Evolutionary conservation across 2,329 filamentous ascomycete genomes (phyloP), one percentile per base, ranked within the genome.

Genomic region (Fusarium goolgardi): DNA sequence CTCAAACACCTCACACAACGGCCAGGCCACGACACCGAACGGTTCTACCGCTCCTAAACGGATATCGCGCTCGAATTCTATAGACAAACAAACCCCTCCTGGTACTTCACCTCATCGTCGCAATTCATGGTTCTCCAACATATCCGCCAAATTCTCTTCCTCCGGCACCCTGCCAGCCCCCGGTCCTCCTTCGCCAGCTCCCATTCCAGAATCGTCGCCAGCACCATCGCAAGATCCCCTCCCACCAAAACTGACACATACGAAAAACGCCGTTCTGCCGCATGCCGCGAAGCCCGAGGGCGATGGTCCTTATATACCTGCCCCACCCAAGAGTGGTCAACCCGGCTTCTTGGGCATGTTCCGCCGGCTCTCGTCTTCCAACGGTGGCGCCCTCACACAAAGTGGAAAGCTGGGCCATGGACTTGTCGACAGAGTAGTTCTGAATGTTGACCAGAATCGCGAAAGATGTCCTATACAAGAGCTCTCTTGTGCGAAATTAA

Each of bases 91-190:
- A 39, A 60, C 66, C 23, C 63, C 71, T 54, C 68, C 71, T 56
- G 71, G 75, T 58, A 75, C 79, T 37, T 78, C 81, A 3, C 78
- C 81, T 10, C 81, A 83, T 45, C 84, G 88, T 54, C 86, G 93
- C 68, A 90, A 89, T 65, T 97, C 94, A 16, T 99, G 96, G 96
- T 94, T 98, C 75, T 93, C 92, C 58, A 97, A 89, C 75, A 88
- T 98, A 70, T 96, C 93, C 68, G 95, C 93, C 70, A 97, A 97
- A 77, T 97, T 98, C 81, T 94, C 82, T 20, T 94, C 82, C n/a
- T 78, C 84, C 67, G 77, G 66, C 65, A 77, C 73, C n/a, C 68
- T 75, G 27, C 65, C 75, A 71, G 53, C 77, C 23, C 8, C 23
- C 31, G 78, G 78, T 31, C 55, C 78, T 20, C 63, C 75, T 29